phyloP scores from a whole-genome alignment of 1,284 basidiomycete genomes.

The Earliella scabrosa region DNA sequence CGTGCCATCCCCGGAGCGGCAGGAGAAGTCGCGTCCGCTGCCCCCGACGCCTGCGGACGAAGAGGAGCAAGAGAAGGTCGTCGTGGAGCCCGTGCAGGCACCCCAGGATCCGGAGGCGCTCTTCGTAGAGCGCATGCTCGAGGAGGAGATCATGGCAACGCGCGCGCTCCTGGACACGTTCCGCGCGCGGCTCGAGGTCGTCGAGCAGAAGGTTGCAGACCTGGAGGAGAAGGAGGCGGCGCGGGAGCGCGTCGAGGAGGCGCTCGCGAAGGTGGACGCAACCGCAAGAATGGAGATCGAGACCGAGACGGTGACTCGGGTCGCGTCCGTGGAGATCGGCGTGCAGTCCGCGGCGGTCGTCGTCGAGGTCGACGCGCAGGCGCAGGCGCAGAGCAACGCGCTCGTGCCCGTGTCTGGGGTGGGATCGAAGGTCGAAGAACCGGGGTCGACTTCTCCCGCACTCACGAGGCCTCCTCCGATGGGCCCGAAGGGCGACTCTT shows the following conservation, averaged over 20 bases:
- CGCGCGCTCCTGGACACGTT: conserved; percentile 33
- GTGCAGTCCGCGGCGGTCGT: conserved; percentile 10
- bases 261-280: neutral
- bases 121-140: conserved; percentile 20
- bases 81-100: neutral
- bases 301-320: neutral
- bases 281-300: neutral
- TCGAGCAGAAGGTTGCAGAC: conserved; percentile 33
- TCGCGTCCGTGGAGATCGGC: conserved; percentile 15
- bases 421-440: too few relatives aligned
- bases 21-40: conserved; percentile 1
- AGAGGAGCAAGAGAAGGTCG: neutral
- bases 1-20: neutral
- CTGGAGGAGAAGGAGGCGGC: conserved; percentile 26
- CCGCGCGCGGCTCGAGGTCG: conserved; percentile 30
- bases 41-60: conserved; percentile 1
- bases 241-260: conserved; percentile 12
- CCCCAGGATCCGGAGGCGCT: conserved; percentile 13
- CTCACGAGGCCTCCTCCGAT: too few relatives aligned
- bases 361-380: conserved; percentile 11
- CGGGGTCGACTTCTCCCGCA: too few relatives aligned
- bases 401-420: neutral
- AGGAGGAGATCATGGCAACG: conserved; percentile 29
- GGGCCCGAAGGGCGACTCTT: neutral
- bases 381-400: conserved; percentile 14